A percentile compares a stretch with the other conserved stretches of the same genome.
Evolutionary conservation across 306 rosid species (phyloP).

Genomic region (Vigna nakashimae): DNA sequence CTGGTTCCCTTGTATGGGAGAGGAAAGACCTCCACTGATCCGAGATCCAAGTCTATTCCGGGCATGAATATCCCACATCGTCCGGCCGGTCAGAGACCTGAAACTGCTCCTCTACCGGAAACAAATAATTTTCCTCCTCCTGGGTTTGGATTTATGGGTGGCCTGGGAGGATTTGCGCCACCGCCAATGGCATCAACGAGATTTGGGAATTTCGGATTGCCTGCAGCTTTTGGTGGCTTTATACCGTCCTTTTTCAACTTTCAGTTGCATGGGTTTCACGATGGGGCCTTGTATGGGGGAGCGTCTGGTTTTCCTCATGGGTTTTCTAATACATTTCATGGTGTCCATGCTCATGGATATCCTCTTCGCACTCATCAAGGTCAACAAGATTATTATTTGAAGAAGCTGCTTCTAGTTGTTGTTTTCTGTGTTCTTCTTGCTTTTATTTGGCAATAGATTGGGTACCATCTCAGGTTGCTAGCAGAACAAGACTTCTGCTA

Average conservation of each 20-base stretch:
- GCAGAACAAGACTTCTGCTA: constrained; percentile 30
- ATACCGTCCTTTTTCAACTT: constrained; percentile 74
- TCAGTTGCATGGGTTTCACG: constrained; percentile 73
- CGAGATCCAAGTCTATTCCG: constrained; percentile 79
- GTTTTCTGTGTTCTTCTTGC: constrained; percentile 66
- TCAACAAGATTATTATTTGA: constrained; percentile 74
- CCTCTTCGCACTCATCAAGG: constrained; percentile 60
- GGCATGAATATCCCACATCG: constrained; percentile 74
- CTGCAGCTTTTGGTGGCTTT: constrained; percentile 82
- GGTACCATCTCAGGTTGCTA: constrained; percentile 27
- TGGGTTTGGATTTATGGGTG: constrained; percentile 79
- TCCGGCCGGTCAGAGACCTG: constrained; percentile 85
- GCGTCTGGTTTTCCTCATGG: constrained; percentile 67
- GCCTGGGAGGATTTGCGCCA: constrained; percentile 75
- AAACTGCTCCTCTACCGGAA: constrained; percentile 82
- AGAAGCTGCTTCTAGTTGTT: constrained; percentile 67
- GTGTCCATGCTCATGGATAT: constrained; percentile 61
- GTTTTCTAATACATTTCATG: constrained; percentile 67
- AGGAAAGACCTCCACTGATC: constrained; percentile 86
- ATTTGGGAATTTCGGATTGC: constrained; percentile 81
- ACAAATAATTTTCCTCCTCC: constrained; percentile 65
- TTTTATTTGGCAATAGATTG: constrained; percentile 69
- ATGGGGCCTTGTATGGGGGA: constrained; percentile 66
- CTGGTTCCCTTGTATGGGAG: constrained; percentile 88
- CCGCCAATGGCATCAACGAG: constrained; percentile 77